Conservation (phyloP, 768 basidiomycete species). For the Tephrocybe sp. region DNA sequence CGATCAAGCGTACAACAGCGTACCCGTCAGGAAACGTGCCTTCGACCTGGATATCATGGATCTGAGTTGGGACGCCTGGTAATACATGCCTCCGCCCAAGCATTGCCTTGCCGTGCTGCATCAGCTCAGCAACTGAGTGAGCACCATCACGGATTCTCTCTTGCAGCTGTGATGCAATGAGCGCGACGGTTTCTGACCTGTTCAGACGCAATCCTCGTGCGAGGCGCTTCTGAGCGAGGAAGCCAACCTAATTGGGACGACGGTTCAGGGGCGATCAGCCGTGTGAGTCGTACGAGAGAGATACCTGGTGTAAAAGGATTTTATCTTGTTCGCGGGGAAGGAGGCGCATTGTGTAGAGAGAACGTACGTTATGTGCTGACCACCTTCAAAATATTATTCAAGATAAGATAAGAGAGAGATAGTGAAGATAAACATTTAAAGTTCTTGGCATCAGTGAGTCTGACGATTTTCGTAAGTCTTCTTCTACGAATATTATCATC, state of each 20-base stretch:
- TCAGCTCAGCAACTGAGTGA: slow-evolving; percentile 85
- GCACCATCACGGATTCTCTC: slow-evolving; percentile 92
- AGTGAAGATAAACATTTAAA: not conserved
- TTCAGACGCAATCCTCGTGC: slow-evolving; percentile 92
- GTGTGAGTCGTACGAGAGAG: not conserved
- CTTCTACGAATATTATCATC: not conserved
- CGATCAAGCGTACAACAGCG: slow-evolving; percentile 17
- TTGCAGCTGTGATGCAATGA: slow-evolving; percentile 91
- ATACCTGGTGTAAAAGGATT: slow-evolving; percentile 69
- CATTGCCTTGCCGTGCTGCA: slow-evolving; percentile 88
- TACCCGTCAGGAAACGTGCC: slow-evolving; percentile 90
- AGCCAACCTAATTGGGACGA: slow-evolving; percentile 59
- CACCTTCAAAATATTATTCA: too few species aligned
- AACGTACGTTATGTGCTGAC: too few species aligned
- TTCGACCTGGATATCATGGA: slow-evolving; percentile 93
- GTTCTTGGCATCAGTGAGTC: too few species aligned
- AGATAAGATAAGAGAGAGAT: slow-evolving; percentile 13
- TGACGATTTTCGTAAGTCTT: not conserved
- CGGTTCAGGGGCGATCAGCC: slow-evolving; percentile 2
- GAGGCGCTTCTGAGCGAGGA: slow-evolving; percentile 90
- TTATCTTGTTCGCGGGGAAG: slow-evolving; percentile 77
- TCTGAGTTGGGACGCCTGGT: slow-evolving; percentile 68
- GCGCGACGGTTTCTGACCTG: slow-evolving; percentile 81
- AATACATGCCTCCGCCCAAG: slow-evolving; percentile 90
- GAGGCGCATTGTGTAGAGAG: slow-evolving; percentile 67